Evolutionary conservation across 768 basidiomycete genomes (phyloP).

Genomic region (Leccinum ochraceum): DNA sequence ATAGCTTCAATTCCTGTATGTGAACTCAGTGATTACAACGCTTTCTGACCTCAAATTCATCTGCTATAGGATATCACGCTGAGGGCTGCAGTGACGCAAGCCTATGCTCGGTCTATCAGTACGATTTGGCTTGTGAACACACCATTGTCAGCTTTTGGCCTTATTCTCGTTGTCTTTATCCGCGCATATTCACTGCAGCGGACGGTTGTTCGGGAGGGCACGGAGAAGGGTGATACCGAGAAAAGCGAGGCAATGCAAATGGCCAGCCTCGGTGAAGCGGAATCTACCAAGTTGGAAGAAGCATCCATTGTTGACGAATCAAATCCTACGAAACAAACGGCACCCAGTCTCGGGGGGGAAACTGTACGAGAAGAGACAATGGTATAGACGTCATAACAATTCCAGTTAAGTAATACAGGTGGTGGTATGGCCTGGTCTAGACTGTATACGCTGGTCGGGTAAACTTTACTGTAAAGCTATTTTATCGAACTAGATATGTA

Average conservation of each 20-base stretch:
- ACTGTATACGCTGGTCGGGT: background rate
- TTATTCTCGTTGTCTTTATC: slow-evolving; percentile 36
- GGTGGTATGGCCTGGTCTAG: background rate
- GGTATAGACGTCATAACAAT: background rate
- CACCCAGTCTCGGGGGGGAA: slow-evolving; percentile 1
- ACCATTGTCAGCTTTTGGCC: slow-evolving; percentile 32
- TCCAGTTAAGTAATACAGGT: background rate
- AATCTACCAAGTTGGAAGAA: background rate
- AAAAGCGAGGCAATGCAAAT: slow-evolving; percentile 15
- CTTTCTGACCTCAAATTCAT: slow-evolving; percentile 11
- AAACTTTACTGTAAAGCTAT: background rate
- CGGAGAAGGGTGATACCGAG: slow-evolving; percentile 32
- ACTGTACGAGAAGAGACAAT: background rate
- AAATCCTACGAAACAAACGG: slow-evolving; percentile 2
- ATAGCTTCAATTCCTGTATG: slow-evolving; percentile 38
- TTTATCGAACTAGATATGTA: background rate
- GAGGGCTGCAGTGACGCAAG: slow-evolving; percentile 36
- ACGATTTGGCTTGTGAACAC: slow-evolving; percentile 42
- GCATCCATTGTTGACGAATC: background rate
- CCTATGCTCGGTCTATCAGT: slow-evolving; percentile 38
- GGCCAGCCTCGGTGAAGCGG: background rate
- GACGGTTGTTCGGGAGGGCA: slow-evolving; percentile 15
- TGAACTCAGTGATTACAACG: slow-evolving; percentile 1
- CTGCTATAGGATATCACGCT: slow-evolving; percentile 29
- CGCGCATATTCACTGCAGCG: slow-evolving; percentile 39